Percentiles rank a stretch among this genome's conserved stretches.
Evolutionary conservation across 495 filamentous ascomycete genomes (phyloP).

Genomic region (Eremomyces bilateralis): DNA sequence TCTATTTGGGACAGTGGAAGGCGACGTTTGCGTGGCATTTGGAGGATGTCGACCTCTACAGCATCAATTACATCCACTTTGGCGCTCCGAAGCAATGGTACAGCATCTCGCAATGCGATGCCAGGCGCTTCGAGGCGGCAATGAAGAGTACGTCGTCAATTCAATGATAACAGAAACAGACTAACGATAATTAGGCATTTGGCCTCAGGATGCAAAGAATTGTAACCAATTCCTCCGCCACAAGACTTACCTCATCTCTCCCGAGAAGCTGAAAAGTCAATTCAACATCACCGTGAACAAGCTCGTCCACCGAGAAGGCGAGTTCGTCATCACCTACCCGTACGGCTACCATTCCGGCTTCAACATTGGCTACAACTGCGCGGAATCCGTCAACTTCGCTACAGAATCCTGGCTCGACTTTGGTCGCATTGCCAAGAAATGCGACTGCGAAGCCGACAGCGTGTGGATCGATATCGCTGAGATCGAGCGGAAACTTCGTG

Average conservation of each 20-base stretch:
- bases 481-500: slow-evolving; percentile 81
- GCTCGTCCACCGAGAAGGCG: slow-evolving; percentile 85
- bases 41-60: slow-evolving; percentile 96
- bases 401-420: slow-evolving; percentile 84
- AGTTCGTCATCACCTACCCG: slow-evolving; percentile 96
- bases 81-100: slow-evolving; percentile 99
- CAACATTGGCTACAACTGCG: slow-evolving; percentile 96
- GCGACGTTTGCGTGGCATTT: slow-evolving; percentile 98
- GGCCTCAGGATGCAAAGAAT: slow-evolving; percentile 89
- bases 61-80: slow-evolving; percentile 99
- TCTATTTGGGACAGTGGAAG: slow-evolving; percentile 99
- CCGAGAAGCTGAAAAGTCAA: slow-evolving; percentile 59
- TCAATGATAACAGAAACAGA: neutral
- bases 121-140: slow-evolving; percentile 76
- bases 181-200: slow-evolving; percentile 31
- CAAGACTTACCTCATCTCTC: slow-evolving; percentile 96
- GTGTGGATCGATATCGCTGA: slow-evolving; percentile 95
- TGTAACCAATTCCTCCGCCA: slow-evolving; percentile 93
- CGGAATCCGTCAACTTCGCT: slow-evolving; percentile 97
- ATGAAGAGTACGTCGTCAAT: slow-evolving; percentile 47
- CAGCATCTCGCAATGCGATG: slow-evolving; percentile 91
- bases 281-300: slow-evolving; percentile 91
- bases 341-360: slow-evolving; percentile 98
- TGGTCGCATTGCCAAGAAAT: slow-evolving; percentile 93
- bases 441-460: slow-evolving; percentile 84